Evolutionary conservation across 495 filamentous ascomycete genomes (phyloP), one percentile per base, ranked within the genome.

Genomic region (Tuber indicum): DNA sequence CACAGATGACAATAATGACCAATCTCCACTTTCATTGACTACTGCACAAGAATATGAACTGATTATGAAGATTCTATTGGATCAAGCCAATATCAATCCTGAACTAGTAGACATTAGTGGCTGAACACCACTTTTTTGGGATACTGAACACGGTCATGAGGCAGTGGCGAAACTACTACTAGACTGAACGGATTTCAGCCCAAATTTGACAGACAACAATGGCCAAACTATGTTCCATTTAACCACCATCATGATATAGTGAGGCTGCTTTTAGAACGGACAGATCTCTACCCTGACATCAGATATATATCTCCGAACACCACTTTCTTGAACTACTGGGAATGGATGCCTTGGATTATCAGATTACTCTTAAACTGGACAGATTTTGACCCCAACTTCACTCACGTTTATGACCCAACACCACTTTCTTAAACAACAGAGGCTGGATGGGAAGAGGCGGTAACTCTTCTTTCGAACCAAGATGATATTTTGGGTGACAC

Each of bases 151-250:
- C 44, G 81, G 81, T 0, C 66, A 76, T 42, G 82, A 71, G 32
- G 72, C n/a, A 23, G 76, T 81, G 19, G 82, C 84, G 19, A 58
- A 74, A 32, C 4, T 81, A 39, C 77, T 84, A 36, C 79, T 84
- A 8, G 74, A 79, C 7, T 70, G 72, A 49, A 62, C 43, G 0
- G 72, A 72, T 26, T 76, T 77, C 23, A 47, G 81, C 58, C 62
- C 76, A 12, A 69, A 82, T 47, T 36, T 52, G 32, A 52, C 41
- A 66, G 75, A 84, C 39, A 42, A 6, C 8, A 4, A 70, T 16
- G 72, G 66, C 26, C 58, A 62, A 32, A 62, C 58, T 1, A 1
- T 32, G 3, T 3, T 62, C 58, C 58, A 62, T 62, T 32, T 62
- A 26, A 81, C 81, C n/a, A 72, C 78, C 75, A 77, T 66, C 75